Evolutionary conservation across 495 filamentous ascomycete genomes (phyloP), one percentile per base, ranked within the genome.

Genomic region (Aspergillus bertholletiae): DNA sequence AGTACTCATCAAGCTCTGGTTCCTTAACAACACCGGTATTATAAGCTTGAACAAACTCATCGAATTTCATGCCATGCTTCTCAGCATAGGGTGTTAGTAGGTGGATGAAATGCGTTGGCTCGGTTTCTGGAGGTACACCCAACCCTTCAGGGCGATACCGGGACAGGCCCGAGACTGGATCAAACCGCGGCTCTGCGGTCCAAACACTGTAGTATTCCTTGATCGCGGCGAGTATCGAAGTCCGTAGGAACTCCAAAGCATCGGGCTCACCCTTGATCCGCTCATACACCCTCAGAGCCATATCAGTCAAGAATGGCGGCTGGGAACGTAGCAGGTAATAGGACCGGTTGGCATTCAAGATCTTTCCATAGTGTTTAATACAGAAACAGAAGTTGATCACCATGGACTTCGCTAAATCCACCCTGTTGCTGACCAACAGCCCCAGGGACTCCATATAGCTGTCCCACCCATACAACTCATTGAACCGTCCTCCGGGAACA

Each of bases 321-420:
- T 98, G 94, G 0, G 95, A 94, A 48, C 94, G 86, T 43, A 82
- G 86, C 35, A 97, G 84, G 63, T 97, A 97, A 79, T 98, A 98
- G 9, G 91, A 88, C 32, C 94, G 86, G 27, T 94, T 98, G 18
- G 94, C 94, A 70, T 97, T 98, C 57, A 97, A 84, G 54, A 97
- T 93, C 73, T 97, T 98, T 52, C 90, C 93, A 67, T 98, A 98
- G 71, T 98, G 95, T 71, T 90, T 85, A 72, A 98, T 97, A 74
- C 89, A 92, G 74, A 98, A 98, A 69, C 88, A 92, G 71, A 97
- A 97, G 73, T 98, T 93, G 58, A 83, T 73, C 28, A 97, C 90
- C 89, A 97, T 97, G 22, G 87, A 81, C 72, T 96, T 95, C 51
- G 89, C 90, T 35, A 98, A 73, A 63, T 96, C 81, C 32, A 87